Evolutionary conservation across 176 grass and related monocot genomes (phyloP).

Genomic region (Calamus simplicifolius): DNA sequence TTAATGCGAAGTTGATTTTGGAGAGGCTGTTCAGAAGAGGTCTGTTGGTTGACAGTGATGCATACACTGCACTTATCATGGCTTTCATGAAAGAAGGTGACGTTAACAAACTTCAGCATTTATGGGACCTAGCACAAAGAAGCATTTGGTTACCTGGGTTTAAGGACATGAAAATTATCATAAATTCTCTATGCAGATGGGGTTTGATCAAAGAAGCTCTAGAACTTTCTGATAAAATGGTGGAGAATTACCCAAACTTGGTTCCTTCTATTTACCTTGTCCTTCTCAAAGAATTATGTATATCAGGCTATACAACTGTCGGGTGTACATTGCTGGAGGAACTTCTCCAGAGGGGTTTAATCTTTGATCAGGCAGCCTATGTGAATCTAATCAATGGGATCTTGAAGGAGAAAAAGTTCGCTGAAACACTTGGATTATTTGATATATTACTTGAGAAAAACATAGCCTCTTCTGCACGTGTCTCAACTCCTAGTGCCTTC

Average conservation of each 20-base stretch:
- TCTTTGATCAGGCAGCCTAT: slow-evolving; percentile 30
- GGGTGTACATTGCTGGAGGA: slow-evolving; percentile 76
- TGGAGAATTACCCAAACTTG: slow-evolving; percentile 25
- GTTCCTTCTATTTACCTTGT: slow-evolving; percentile 32
- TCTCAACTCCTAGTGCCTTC: slow-evolving; percentile 25
- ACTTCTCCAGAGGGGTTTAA: slow-evolving; percentile 46
- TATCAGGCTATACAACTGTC: slow-evolving; percentile 53
- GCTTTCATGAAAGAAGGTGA: slow-evolving; percentile 61
- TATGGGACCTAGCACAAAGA: slow-evolving; percentile 48
- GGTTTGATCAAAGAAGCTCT: slow-evolving; percentile 66
- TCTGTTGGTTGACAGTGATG: slow-evolving; percentile 41
- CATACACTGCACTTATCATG: slow-evolving; percentile 47
- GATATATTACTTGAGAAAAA: slow-evolving; percentile 48
- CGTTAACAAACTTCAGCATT: slow-evolving; percentile 57
- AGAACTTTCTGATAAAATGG: slow-evolving; percentile 39
- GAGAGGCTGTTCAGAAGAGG: slow-evolving; percentile 44
- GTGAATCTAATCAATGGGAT: slow-evolving; percentile 65
- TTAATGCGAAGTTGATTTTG: slow-evolving; percentile 42
- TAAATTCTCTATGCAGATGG: slow-evolving; percentile 55
- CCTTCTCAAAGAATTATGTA: slow-evolving; percentile 65
- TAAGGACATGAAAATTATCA: slow-evolving; percentile 33
- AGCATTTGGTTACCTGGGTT: slow-evolving; percentile 46
- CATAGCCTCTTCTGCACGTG: slow-evolving; percentile 9
- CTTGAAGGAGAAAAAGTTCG: slow-evolving; percentile 55
- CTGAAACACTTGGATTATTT: slow-evolving; percentile 66